These are phyloP conservation scores for Trichosporon coremiiforme DNA, from an alignment of 1,284 basidiomycete genomes.

Conservation along the genomic window DNA sequence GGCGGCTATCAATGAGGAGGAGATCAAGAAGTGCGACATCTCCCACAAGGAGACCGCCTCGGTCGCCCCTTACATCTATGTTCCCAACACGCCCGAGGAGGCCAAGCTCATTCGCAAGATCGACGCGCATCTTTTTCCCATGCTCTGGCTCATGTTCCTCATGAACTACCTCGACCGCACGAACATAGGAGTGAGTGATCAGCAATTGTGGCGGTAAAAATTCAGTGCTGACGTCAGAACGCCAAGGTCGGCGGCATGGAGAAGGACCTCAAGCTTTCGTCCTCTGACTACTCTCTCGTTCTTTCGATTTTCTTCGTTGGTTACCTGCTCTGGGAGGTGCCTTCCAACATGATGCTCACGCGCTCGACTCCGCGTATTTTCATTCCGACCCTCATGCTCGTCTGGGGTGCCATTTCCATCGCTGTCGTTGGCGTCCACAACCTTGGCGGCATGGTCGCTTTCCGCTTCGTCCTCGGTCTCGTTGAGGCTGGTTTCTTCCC, in stretches of 20 bases:
- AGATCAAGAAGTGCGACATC: conserved; percentile 8
- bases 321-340: conserved; percentile 43
- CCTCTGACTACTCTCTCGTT: conserved; percentile 51
- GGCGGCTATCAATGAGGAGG: conserved; percentile 6
- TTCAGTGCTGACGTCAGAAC: conserved; percentile 34
- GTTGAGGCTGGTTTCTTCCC: conserved; percentile 54
- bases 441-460: conserved; percentile 52
- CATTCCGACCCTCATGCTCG: conserved; percentile 48
- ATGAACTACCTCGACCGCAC: conserved; percentile 25
- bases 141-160: conserved; percentile 44
- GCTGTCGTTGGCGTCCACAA: conserved; percentile 46
- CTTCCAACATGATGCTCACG: conserved; percentile 53
- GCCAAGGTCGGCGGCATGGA: conserved; percentile 57
- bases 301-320: conserved; percentile 53
- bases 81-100: conserved; percentile 48
- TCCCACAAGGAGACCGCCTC: conserved; percentile 18
- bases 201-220: too few species aligned
- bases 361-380: conserved; percentile 52
- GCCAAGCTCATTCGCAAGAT: conserved; percentile 54
- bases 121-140: conserved; percentile 48
- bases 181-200: conserved; percentile 14
- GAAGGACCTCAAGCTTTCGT: conserved; percentile 46
- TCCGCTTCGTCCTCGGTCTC: conserved; percentile 53
- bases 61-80: conserved; percentile 31
- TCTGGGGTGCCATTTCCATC: conserved; percentile 40